Conservation (phyloP, 208 protist genomes). For the Acanthamoeba healyi region DNA sequence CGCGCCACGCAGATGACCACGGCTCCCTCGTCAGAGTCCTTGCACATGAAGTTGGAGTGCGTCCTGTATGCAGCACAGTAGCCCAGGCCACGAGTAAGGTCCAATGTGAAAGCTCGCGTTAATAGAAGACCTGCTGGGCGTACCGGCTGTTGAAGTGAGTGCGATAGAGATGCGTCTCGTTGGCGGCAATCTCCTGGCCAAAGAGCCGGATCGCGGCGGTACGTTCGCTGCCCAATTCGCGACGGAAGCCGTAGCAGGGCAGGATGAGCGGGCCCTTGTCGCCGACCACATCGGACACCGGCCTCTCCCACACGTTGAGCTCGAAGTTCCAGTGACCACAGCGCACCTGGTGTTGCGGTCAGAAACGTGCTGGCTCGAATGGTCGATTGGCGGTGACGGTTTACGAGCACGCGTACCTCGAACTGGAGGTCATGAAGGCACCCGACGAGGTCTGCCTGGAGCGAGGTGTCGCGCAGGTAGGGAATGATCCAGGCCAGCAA, state of each 20-base stretch:
- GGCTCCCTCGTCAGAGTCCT: constrained; percentile 33
- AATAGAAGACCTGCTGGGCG: neutral
- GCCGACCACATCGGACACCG: neutral
- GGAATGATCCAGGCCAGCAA: constrained; percentile 47
- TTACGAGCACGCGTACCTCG: neutral
- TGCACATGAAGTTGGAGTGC: constrained; percentile 64
- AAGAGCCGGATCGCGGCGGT: constrained; percentile 15
- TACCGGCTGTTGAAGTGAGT: constrained; percentile 14
- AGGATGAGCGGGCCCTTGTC: constrained; percentile 21
- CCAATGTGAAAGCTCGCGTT: neutral
- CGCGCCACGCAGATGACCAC: constrained; percentile 37
- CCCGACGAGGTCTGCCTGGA: neutral
- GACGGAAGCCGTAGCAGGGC: constrained; percentile 16
- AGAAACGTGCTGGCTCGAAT: neutral
- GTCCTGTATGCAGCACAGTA: too few species aligned
- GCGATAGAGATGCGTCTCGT: constrained; percentile 42
- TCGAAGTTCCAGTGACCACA: constrained; percentile 68
- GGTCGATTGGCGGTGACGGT: too few species aligned
- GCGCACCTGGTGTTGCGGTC: neutral
- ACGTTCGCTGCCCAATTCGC: constrained; percentile 41
- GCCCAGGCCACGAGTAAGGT: neutral
- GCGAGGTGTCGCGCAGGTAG: neutral
- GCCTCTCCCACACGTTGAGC: constrained; percentile 51
- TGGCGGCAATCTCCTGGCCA: neutral
- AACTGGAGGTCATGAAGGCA: constrained; percentile 48